Evolutionary conservation across 768 basidiomycete species (phyloP), one percentile per base, ranked within the genome.

Genomic region (Lactifluus piperatus): DNA sequence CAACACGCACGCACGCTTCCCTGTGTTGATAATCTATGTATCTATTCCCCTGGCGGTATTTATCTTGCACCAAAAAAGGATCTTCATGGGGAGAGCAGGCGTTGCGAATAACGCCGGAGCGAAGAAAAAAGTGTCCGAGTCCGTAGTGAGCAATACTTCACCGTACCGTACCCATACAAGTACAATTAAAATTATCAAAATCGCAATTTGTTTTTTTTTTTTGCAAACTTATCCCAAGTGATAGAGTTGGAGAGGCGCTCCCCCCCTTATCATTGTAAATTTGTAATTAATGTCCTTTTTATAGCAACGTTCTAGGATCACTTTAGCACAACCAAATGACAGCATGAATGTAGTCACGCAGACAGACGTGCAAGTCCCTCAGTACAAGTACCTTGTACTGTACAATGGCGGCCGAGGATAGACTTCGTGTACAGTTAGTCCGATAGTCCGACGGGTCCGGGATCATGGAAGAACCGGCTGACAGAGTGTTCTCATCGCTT

Each of bases 41-140:
- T 61, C 60, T 61, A 61, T 61, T 52, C 55, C 60, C 54, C 36
- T 51, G 60, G 50, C 29, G 60, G 50, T 56, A 61, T 61, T 56
- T 61, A 61, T 61, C 45, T 61, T 50, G 59, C 59, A 61, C 54
- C 44, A 56, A 55, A 58, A 50, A 50, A 34, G 54, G 51, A 55
- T 39, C 29, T 50, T 37, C 48, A 43, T 41, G 22, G 22, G 39
- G 41, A 47, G 41, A 53, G 20, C 47, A 59, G 46, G 39, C 37
- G 13, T 43, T 43, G 30, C 41, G 24, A 20, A 24, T 22, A 34
- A 27, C 52, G 39, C 52, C 41, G 26, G 41, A 50, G 22, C 29
- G 16, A 53, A 48, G 29, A 49, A 36, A 57, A 34, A 50, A 43
- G 43, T n/a, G n/a, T 2, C 43, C 2, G 22, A 16, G 55, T 49